Base-by-base conservation (phyloP, 192 early-diverging fungal species). In the Mortierella claussenii region DNA sequence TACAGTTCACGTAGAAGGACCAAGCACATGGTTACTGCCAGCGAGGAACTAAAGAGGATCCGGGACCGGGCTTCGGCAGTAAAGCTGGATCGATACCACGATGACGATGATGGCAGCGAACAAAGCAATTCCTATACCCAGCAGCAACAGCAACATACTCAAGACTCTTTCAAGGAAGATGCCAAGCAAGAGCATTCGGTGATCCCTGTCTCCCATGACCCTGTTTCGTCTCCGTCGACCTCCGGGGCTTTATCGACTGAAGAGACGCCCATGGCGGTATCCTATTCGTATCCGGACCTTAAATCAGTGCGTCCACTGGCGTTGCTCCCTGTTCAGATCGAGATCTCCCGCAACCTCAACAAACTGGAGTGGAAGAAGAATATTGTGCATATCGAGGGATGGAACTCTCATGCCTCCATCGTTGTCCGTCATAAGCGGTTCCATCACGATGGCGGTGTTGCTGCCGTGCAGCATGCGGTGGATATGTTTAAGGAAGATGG, bases 391-490 rank as follows among this genome's bases (percentile, higher is more conserved):
- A 80, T 86, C 15, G 68, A 82, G 20, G 65, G 63, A 5, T 50
- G 81, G 36, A 86, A 86, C 49, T 75, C 87, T 15, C 87, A 88
- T 55, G 87, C 79, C 5, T 62, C 75, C 5, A 86, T 88, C 40
- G 69, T 88, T 34, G 76, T 83, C 10, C 70, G 87, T 23, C 64
- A 83, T 34, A 80, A 80, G 23, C 60, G 68, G 30, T 76, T 78
- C 55, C 30, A 37, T 20, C 36, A 69, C 53, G 55, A 63, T 6
- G 75, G 62, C 0, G 85, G 83, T 31, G 65, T 60, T 47, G 73
- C 79, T 10, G 73, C 79, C 36, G 67, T 88, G 7, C 64, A 82
- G 27, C 85, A 88, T 70, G 85, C 84, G 52, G 73, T 88, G 28
- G 83, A 88, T 24, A 66, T 76, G 64, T 76, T 76, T 17, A 66